Evolutionary conservation across 2,329 filamentous ascomycete species (phyloP).

Genomic region (Trichoderma brevicompactum): DNA sequence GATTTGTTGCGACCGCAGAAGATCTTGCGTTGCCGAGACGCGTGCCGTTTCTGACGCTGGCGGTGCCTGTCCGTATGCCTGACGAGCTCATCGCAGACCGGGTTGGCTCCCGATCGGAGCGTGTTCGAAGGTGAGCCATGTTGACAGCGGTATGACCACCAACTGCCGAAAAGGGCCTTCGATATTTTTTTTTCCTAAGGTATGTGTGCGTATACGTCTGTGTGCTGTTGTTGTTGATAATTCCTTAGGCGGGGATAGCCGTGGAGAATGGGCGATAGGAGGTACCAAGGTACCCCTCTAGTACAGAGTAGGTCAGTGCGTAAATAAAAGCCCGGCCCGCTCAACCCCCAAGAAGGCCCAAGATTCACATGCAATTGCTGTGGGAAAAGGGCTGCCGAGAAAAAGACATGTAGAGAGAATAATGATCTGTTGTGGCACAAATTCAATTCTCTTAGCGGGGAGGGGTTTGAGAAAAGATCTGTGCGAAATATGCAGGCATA

Average conservation of each 20-base stretch:
- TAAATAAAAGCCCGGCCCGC: neutral
- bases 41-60: slow-evolving; percentile 36
- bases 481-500: slow-evolving; percentile 17
- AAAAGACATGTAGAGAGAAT: neutral
- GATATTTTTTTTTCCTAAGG: slow-evolving; percentile 4
- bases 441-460: slow-evolving; percentile 10
- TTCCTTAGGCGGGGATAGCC: slow-evolving; percentile 22
- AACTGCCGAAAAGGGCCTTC: slow-evolving; percentile 4
- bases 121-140: slow-evolving; percentile 44
- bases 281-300: slow-evolving; percentile 9
- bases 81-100: slow-evolving; percentile 43
- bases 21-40: slow-evolving; percentile 36
- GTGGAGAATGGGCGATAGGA: slow-evolving; percentile 15
- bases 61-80: slow-evolving; percentile 35
- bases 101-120: slow-evolving; percentile 46
- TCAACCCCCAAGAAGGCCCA: neutral
- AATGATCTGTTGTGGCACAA: neutral
- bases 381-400: neutral
- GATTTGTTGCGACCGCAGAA: slow-evolving; percentile 30
- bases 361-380: neutral
- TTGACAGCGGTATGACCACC: slow-evolving; percentile 18
- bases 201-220: slow-evolving; percentile 1
- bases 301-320: slow-evolving; percentile 9
- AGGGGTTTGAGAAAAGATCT: slow-evolving; percentile 15
- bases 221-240: slow-evolving; percentile 24